Conservation (phyloP, 2,329 filamentous ascomycete species). For the Ceratocystiopsis minuta region DNA sequence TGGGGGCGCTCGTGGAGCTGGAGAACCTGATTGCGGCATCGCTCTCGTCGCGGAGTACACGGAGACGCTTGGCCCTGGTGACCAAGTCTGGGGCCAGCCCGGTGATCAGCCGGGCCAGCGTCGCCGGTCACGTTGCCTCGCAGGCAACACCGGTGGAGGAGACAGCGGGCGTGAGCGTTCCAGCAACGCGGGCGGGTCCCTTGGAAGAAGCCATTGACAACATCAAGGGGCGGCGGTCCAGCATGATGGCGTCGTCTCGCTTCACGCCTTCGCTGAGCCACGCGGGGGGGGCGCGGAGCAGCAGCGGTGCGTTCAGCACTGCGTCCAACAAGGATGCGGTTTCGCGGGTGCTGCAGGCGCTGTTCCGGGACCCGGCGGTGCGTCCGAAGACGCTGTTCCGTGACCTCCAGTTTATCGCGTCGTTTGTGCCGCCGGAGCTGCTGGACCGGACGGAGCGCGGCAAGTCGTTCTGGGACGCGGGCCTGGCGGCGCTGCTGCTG, state of each 20-base stretch:
- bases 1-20: conserved; percentile 67
- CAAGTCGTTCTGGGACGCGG: conserved; percentile 82
- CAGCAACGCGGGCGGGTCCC: conserved; percentile 21
- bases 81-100: conserved; percentile 10
- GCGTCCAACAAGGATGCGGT: conserved; percentile 44
- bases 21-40: conserved; percentile 67
- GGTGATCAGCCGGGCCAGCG: conserved; percentile 1
- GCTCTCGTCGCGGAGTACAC: conserved; percentile 35
- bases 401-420: conserved; percentile 57
- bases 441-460: conserved; percentile 44
- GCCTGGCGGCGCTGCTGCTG: conserved; percentile 68
- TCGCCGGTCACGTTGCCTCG: background rate
- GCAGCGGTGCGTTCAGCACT: conserved; percentile 14
- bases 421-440: conserved; percentile 42
- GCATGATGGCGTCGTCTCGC: conserved; percentile 24
- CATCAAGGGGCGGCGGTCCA: conserved; percentile 48
- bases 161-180: no score
- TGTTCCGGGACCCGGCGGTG: conserved; percentile 49
- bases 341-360: conserved; percentile 44
- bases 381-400: conserved; percentile 69
- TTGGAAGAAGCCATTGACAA: conserved; percentile 54
- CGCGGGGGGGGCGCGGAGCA: no score
- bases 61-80: conserved; percentile 20
- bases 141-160: background rate
- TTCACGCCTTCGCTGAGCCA: no score